Base-by-base conservation (phyloP, 1,284 basidiomycete species). In the Trichosporon sp. region DNA sequence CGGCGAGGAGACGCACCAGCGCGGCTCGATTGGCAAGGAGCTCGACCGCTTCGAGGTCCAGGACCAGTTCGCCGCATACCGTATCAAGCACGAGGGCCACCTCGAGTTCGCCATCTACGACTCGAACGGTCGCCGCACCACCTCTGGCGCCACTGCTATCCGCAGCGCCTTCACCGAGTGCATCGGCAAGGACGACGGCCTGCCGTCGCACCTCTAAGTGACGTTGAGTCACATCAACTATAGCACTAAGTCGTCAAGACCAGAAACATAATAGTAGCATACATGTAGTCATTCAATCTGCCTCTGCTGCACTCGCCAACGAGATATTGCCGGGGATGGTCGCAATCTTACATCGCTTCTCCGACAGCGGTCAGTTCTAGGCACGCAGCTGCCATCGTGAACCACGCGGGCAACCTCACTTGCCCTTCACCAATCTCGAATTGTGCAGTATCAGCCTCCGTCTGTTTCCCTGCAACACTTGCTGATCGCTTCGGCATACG, bases 11-110 rank as follows among this genome's bases (percentile, higher is more conserved):
- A 54, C 19, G n/a, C 51, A 54, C 51, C 51, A 54, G 51, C 51
- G 51, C 51, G 51, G 51, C 51, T 54, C 51, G 51, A 21, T 54
- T 19, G 51, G 51, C 51, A 54, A 54, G 51, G 51, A 54, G 51
- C 51, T 54, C 51, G 51, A 19, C 51, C 51, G 51, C 51, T 54
- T 54, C 51, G 21, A 19, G 19, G 51, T 54, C 51, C 51, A 54
- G 51, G 51, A 54, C 51, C 51, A 26, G 51, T 54, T 54, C 51
- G 51, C 51, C 10, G 51, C 51, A 7, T 54, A 54, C 51, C 51
- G 51, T 8, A 54, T 54, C 51, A 21, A 16, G 19, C 51, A 54
- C 51, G 21, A 54, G 51, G 51, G 51, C 19, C 51, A 54, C 51
- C n/a, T 54, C 19, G 51, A 54, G 51, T 54, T 54, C 51, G 19